A percentile compares a stretch with the other conserved stretches of the same genome.
phyloP scores from a whole-genome alignment of 1,284 basidiomycete species.

The Filobasidium uniguttulatum region DNA sequence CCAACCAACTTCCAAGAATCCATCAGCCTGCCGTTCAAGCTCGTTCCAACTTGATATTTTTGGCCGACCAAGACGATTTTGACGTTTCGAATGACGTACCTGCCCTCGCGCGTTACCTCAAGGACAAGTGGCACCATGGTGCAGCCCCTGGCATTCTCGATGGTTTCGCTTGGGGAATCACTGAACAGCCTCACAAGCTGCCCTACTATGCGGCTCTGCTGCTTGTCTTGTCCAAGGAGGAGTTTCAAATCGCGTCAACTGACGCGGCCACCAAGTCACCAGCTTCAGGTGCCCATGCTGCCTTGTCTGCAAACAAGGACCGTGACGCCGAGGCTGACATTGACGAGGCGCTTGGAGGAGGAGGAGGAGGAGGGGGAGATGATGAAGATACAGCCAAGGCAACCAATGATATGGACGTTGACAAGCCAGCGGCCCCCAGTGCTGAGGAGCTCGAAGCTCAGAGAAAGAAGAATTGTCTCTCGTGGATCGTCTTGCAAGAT shows the following conservation, averaged over 20 bases:
- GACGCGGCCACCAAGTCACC: not conserved
- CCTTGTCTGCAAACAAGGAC: not conserved
- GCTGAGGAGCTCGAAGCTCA: too few species aligned
- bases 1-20: not conserved
- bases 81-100: constrained; percentile 50
- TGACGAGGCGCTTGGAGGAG: not conserved
- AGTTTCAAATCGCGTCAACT: constrained; percentile 11
- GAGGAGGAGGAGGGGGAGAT: constrained; percentile 4
- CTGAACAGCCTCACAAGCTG: constrained; percentile 82
- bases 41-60: constrained; percentile 22
- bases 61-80: constrained; percentile 50
- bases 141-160: constrained; percentile 44
- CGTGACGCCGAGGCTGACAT: constrained; percentile 10
- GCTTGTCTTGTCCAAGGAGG: constrained; percentile 44
- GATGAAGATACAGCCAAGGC: too few species aligned
- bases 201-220: constrained; percentile 75
- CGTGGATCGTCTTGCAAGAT: constrained; percentile 67
- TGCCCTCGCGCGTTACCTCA: constrained; percentile 52
- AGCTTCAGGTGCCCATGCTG: not conserved
- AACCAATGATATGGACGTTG: too few species aligned
- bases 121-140: constrained; percentile 49
- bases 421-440: too few species aligned
- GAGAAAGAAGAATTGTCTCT: constrained; percentile 42
- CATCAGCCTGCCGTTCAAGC: not conserved
- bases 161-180: constrained; percentile 39